phyloP scores from a whole-genome alignment of 2,329 filamentous ascomycete species.

The Sphaerulina populicola region DNA sequence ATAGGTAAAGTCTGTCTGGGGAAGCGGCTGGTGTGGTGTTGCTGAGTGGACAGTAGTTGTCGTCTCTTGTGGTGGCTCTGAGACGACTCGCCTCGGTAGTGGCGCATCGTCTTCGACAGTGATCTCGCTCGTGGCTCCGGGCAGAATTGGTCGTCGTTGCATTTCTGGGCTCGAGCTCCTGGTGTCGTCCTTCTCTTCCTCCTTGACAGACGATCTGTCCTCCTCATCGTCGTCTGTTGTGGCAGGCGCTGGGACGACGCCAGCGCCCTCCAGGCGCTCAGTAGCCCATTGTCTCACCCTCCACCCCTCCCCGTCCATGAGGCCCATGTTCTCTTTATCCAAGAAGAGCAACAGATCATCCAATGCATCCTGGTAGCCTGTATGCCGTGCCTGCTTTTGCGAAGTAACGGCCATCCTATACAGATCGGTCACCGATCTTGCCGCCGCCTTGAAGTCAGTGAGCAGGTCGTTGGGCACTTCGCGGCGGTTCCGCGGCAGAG shows the following conservation, averaged over 20 bases:
- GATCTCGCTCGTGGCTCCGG: slow-evolving; percentile 19
- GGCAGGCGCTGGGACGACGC: slow-evolving; percentile 34
- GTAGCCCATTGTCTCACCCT: slow-evolving; percentile 58
- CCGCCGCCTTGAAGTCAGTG: slow-evolving; percentile 83
- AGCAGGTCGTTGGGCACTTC: slow-evolving; percentile 50
- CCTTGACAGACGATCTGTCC: slow-evolving; percentile 16
- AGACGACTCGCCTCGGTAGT: slow-evolving; percentile 19
- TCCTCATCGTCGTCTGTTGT: slow-evolving; percentile 63
- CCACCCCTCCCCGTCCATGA: slow-evolving; percentile 71
- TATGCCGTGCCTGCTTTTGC: slow-evolving; percentile 63
- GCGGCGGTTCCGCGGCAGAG: slow-evolving; percentile 41
- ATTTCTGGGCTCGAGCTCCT: slow-evolving; percentile 35
- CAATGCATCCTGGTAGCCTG: slow-evolving; percentile 89
- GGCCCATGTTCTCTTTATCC: slow-evolving; percentile 69
- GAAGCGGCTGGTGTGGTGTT: slow-evolving; percentile 11
- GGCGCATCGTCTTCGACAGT: slow-evolving; percentile 18
- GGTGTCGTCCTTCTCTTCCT: slow-evolving; percentile 47
- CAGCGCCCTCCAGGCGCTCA: slow-evolving; percentile 57
- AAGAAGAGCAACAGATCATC: slow-evolving; percentile 82
- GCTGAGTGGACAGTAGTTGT: slow-evolving; percentile 2
- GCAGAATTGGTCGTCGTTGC: slow-evolving; percentile 21
- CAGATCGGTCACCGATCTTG: slow-evolving; percentile 87
- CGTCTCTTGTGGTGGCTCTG: slow-evolving; percentile 21
- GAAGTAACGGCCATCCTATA: slow-evolving; percentile 84
- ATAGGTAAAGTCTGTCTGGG: slow-evolving; percentile 60